Conservation (phyloP, 805 yeast species). For the Cyberlindnera suaveolens region DNA sequence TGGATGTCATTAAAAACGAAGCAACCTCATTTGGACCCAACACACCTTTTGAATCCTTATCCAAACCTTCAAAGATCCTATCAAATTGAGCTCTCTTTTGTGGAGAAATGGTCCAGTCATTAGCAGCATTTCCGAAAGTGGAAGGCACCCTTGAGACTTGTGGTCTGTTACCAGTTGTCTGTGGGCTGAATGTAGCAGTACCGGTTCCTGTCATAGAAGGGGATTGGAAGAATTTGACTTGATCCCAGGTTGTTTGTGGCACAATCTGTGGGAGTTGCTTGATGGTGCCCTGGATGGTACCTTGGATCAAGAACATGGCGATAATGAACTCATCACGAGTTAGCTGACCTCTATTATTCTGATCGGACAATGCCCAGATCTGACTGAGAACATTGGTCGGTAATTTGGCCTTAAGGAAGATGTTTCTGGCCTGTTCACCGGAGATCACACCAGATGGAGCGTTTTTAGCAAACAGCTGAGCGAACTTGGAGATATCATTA, state of each 20-base stretch:
- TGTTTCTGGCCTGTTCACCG: constrained; percentile 79
- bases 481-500: constrained; percentile 55
- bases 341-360: constrained; percentile 65
- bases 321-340: constrained; percentile 72
- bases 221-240: constrained; percentile 20
- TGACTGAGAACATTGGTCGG: constrained; percentile 74
- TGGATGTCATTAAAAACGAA: constrained; percentile 81
- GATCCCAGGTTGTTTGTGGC: constrained; percentile 38
- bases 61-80: constrained; percentile 70
- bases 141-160: constrained; percentile 30
- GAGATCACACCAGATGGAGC: constrained; percentile 51
- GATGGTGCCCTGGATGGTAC: constrained; percentile 59
- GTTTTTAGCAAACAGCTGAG: constrained; percentile 69
- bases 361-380: constrained; percentile 87
- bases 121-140: constrained; percentile 30
- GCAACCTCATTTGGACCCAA: constrained; percentile 81
- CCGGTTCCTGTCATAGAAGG: constrained; percentile 14
- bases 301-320: constrained; percentile 94
- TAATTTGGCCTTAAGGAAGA: constrained; percentile 82
- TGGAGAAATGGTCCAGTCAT: constrained; percentile 63
- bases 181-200: constrained; percentile 11
- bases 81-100: constrained; percentile 75
- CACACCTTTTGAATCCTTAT: constrained; percentile 53
- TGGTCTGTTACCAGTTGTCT: constrained; percentile 18
- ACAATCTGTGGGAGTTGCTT: constrained; percentile 47